Conservation (phyloP, 768 basidiomycete species). For the Boletus sp. region DNA sequence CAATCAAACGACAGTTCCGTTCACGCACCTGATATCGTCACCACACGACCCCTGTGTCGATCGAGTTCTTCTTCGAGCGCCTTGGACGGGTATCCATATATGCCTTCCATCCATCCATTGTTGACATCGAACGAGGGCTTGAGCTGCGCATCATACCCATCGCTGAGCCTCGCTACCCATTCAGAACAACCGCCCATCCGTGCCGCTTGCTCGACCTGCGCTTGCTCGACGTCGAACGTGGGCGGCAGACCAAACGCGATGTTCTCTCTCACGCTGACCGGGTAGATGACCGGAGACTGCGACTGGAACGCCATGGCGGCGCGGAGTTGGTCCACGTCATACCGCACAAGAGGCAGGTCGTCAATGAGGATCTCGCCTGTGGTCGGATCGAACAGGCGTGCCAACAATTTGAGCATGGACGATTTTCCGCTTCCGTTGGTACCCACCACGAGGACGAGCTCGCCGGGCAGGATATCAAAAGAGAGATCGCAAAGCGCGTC, state of each 20-base stretch:
- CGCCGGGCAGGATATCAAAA: constrained; percentile 29
- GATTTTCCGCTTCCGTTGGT: constrained; percentile 31
- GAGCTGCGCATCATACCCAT: constrained; percentile 34
- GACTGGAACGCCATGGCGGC: constrained; percentile 46
- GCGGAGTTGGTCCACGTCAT: constrained; percentile 41
- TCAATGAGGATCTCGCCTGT: constrained; percentile 47
- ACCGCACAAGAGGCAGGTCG: constrained; percentile 37
- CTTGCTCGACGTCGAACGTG: constrained; percentile 9
- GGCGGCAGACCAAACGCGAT: constrained; percentile 34
- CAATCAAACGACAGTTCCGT: background rate
- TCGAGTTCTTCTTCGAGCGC: constrained; percentile 21
- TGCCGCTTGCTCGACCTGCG: constrained; percentile 33
- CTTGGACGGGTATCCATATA: constrained; percentile 19
- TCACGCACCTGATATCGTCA: constrained; percentile 24
- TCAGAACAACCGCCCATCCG: constrained; percentile 27
- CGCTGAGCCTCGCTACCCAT: constrained; percentile 36
- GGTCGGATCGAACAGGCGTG: constrained; percentile 47
- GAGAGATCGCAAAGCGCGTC: constrained; percentile 26
- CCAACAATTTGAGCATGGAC: constrained; percentile 46
- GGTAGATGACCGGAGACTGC: constrained; percentile 50
- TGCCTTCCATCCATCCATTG: constrained; percentile 22
- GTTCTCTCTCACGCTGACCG: constrained; percentile 45
- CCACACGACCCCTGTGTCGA: constrained; percentile 20
- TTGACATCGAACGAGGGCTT: constrained; percentile 18
- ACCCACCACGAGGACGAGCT: constrained; percentile 33